Conservation (phyloP, 2,329 filamentous ascomycete genomes). For the Leptographium lundbergii region DNA sequence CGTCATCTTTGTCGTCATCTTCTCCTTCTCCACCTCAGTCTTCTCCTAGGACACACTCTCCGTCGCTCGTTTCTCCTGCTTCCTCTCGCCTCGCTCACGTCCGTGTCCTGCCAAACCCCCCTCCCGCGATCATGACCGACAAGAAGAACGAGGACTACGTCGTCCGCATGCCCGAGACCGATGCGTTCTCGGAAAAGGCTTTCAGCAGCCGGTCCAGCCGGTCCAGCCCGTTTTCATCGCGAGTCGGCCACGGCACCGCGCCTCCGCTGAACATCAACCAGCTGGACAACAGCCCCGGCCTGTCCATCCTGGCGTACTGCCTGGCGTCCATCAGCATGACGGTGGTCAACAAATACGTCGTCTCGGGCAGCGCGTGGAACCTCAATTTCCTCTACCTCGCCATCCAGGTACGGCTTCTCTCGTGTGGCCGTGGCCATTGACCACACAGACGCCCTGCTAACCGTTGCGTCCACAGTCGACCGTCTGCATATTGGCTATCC, state of each 20-base stretch:
- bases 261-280: conserved; percentile 28
- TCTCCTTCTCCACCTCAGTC: neutral
- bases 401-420: conserved; percentile 60
- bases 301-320: conserved; percentile 85
- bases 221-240: conserved; percentile 24
- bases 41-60: neutral
- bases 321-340: conserved; percentile 98
- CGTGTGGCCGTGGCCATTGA: neutral
- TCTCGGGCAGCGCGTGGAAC: conserved; percentile 86
- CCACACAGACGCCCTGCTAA: neutral
- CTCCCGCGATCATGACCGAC: conserved; percentile 54
- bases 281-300: conserved; percentile 60
- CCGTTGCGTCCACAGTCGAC: conserved; percentile 50
- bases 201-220: conserved; percentile 28
- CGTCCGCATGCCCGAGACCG: conserved; percentile 55
- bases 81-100: neutral
- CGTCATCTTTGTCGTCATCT: neutral
- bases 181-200: conserved; percentile 38
- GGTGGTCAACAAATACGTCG: conserved; percentile 97
- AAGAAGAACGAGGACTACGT: conserved; percentile 79
- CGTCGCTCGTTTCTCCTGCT: neutral
- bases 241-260: conserved; percentile 19
- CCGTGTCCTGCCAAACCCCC: neutral
- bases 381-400: conserved; percentile 90
- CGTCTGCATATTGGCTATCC: conserved; percentile 78